Base-by-base conservation (phyloP, 208 protist genomes). In the Endotrypanum monterogeii region DNA sequence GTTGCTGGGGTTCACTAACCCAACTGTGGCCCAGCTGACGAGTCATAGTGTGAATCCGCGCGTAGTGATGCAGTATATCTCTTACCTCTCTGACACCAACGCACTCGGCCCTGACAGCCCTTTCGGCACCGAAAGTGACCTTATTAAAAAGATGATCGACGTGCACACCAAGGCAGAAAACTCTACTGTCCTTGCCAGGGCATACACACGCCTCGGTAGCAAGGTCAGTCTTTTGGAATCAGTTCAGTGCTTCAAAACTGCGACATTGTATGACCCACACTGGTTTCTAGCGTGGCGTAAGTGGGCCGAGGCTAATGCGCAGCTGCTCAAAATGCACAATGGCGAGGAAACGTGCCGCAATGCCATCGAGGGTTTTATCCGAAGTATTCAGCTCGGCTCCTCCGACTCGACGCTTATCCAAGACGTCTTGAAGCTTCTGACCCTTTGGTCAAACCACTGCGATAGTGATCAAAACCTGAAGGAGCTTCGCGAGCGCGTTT, bases 341-440 rank as follows among this genome's bases (percentile, higher is more conserved):
- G 84, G 54, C 37, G 86, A 91, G 52, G 77, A 63, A 57, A 84
- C 84, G 20, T 94, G 84, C 73, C 85, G 82, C 61, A 94, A 86
- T 66, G 91, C 90, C 7, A 91, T 96, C 72, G 88, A 93, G 57
- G 93, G 91, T 25, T 94, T 92, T 71, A 95, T 95, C 61, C 82
- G 90, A 44, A 94, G 89, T 73, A 94, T 95, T 62, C 85, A 93
- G 71, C 80, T 94, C 1, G 91, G 87, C 28, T 88, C 82, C 18
- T 92, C 89, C 9, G 85, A 92, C 75, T 91, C 90, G 23, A 92
- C 87, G 16, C 80, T 91, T 30, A 93, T 97, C 50, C 99, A 99
- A 83, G 99, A 99, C 83, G 97, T 99, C 50, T 89, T 99, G n/a
- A 95, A 99, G 66, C 83, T 99, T 18, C 88, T 99, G 32, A 99